Percentiles rank a stretch among this genome's conserved stretches.
Evolutionary conservation across 108 stramenopile species (phyloP).

Genomic region (Skeletonema menzelii): DNA sequence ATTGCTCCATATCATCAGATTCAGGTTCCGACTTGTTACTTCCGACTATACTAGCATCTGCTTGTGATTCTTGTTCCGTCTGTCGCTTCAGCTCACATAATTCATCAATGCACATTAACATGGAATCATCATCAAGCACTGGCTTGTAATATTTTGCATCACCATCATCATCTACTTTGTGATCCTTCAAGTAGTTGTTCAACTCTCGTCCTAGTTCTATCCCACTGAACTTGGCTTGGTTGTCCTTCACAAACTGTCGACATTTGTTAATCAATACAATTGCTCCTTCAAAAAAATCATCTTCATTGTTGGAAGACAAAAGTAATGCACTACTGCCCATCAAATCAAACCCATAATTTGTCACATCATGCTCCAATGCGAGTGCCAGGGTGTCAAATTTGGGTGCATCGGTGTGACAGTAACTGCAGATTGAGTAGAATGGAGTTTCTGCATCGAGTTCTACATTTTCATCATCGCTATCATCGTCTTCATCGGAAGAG

Average conservation of each 20-base stretch:
- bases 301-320: slow-evolving; percentile 10
- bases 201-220: slow-evolving; percentile 29
- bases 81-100: slow-evolving; percentile 37
- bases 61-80: slow-evolving; percentile 13
- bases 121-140: slow-evolving; percentile 51
- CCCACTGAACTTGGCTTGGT: slow-evolving; percentile 3
- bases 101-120: slow-evolving; percentile 57
- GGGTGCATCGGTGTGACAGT: slow-evolving; percentile 18
- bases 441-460: slow-evolving; percentile 25
- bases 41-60: background rate
- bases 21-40: background rate
- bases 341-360: slow-evolving; percentile 36
- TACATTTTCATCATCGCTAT: slow-evolving; percentile 18
- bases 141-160: slow-evolving; percentile 43
- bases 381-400: slow-evolving; percentile 25
- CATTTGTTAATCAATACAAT: slow-evolving; percentile 49
- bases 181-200: slow-evolving; percentile 20
- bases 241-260: slow-evolving; percentile 43
- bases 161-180: slow-evolving; percentile 20
- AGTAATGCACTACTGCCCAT: slow-evolving; percentile 12
- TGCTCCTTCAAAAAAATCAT: slow-evolving; percentile 47
- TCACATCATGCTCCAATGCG: slow-evolving; percentile 40
- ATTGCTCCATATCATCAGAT: background rate
- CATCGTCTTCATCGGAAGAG: slow-evolving; percentile 26
- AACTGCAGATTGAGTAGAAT: slow-evolving; percentile 38